Conservation (phyloP, 2,329 filamentous ascomycete species). For the Aureobasidium lini region DNA sequence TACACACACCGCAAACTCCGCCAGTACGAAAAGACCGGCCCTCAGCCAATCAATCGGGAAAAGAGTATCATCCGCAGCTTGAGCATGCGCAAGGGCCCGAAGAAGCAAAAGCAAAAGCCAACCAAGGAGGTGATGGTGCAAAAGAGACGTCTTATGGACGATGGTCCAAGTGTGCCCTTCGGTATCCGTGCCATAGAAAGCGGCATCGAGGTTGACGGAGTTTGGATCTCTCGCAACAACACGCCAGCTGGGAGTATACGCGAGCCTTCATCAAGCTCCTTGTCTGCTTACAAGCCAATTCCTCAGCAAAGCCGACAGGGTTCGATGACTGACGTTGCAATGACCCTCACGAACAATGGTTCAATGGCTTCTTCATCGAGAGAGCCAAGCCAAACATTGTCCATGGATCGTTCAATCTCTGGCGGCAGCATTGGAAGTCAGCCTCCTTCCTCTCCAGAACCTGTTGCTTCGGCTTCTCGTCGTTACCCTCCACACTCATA, state of each 20-base stretch:
- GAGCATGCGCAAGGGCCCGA: slow-evolving; percentile 24
- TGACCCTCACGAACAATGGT: slow-evolving; percentile 6
- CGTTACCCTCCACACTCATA: slow-evolving; percentile 29
- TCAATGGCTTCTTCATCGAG: not conserved
- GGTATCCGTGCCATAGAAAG: slow-evolving; percentile 78
- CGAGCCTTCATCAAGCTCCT: slow-evolving; percentile 16
- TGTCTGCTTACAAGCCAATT: slow-evolving; percentile 14
- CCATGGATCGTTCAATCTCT: slow-evolving; percentile 4
- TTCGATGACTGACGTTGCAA: not conserved
- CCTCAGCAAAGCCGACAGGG: slow-evolving; percentile 12
- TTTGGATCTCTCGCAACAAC: slow-evolving; percentile 47
- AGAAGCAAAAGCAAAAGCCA: slow-evolving; percentile 22
- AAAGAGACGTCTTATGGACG: slow-evolving; percentile 30
- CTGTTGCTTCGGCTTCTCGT: slow-evolving; percentile 15
- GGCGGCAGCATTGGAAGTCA: not conserved
- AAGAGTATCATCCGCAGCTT: slow-evolving; percentile 17
- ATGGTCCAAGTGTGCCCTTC: slow-evolving; percentile 67
- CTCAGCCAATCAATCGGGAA: slow-evolving; percentile 13
- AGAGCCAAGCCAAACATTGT: not conserved
- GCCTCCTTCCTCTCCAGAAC: not conserved
- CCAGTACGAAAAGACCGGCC: slow-evolving; percentile 1
- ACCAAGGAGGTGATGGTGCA: slow-evolving; percentile 25
- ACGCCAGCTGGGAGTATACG: slow-evolving; percentile 29
- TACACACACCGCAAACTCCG: slow-evolving; percentile 35
- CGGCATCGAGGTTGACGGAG: slow-evolving; percentile 76